Percentiles rank a stretch among this genome's conserved stretches.
phyloP scores from a whole-genome alignment of 2,329 filamentous ascomycete genomes.

The Cladobotryum mycophilum region DNA sequence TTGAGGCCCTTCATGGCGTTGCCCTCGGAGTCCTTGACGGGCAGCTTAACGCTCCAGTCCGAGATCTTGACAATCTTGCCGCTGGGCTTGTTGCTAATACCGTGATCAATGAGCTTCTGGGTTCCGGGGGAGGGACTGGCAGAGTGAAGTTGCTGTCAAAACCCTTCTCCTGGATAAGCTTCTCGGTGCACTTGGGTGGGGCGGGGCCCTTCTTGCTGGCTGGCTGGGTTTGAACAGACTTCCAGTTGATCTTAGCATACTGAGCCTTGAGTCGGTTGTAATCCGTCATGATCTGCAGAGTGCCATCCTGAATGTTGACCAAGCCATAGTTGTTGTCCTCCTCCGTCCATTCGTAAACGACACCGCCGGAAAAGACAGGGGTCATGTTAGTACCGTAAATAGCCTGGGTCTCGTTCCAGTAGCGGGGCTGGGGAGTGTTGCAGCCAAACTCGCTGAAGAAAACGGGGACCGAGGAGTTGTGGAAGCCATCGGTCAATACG shows the following conservation, averaged over 20 bases:
- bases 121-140: conserved; percentile 62
- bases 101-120: conserved; percentile 67
- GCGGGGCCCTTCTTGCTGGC: conserved; percentile 42
- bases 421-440: conserved; percentile 63
- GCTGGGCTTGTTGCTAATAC: conserved; percentile 57
- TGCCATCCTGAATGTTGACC: conserved; percentile 54
- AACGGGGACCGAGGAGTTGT: conserved; percentile 60
- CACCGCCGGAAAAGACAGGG: conserved; percentile 62
- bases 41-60: conserved; percentile 50
- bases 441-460: conserved; percentile 82
- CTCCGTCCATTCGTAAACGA: conserved; percentile 76
- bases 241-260: conserved; percentile 69
- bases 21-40: conserved; percentile 36
- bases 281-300: conserved; percentile 54
- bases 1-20: conserved; percentile 38
- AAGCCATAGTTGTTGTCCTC: conserved; percentile 63
- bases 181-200: conserved; percentile 57
- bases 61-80: conserved; percentile 65
- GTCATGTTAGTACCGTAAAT: conserved; percentile 69
- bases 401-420: conserved; percentile 68
- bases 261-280: conserved; percentile 69
- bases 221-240: conserved; percentile 57
- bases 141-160: conserved; percentile 79
- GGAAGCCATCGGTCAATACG: conserved; percentile 58
- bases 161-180: conserved; percentile 58